phyloP scores from a whole-genome alignment of 441 rosid species.

The Erodium chrysanthum region DNA sequence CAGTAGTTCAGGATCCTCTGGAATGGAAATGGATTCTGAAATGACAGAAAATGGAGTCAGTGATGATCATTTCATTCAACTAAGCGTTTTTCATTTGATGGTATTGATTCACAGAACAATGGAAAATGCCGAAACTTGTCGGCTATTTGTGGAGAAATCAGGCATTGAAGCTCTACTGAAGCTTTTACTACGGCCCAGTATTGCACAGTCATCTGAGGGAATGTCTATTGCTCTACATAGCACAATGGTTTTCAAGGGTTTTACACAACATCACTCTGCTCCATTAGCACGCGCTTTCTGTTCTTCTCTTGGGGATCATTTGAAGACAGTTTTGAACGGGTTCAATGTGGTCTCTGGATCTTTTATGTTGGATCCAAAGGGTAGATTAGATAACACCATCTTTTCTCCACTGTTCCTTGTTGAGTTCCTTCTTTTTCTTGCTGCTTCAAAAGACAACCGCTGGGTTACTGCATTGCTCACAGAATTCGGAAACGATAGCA shows the following conservation, averaged over 20 bases:
- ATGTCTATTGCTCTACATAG: constrained; percentile 92
- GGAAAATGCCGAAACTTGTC: constrained; percentile 91
- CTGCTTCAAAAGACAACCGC: constrained; percentile 92
- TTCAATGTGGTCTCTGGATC: constrained; percentile 47
- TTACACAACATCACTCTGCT: constrained; percentile 88
- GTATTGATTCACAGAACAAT: constrained; percentile 89
- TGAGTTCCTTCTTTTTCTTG: constrained; percentile 91
- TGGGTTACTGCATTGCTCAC: constrained; percentile 89
- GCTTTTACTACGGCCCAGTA: constrained; percentile 73
- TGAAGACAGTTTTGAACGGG: constrained; percentile 59
- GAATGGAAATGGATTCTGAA: constrained; percentile 91
- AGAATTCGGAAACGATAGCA: constrained; percentile 76
- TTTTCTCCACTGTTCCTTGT: constrained; percentile 81
- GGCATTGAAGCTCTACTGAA: constrained; percentile 86
- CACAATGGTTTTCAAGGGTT: constrained; percentile 97
- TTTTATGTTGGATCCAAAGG: constrained; percentile 65
- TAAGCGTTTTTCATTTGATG: constrained; percentile 87
- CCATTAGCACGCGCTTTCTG: constrained; percentile 91
- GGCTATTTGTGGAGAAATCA: constrained; percentile 92
- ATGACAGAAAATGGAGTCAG: constrained; percentile 49
- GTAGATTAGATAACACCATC: constrained; percentile 43
- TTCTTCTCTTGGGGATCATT: constrained; percentile 62
- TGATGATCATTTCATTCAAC: constrained; percentile 80
- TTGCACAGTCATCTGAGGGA: constrained; percentile 94
- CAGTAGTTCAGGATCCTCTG: constrained; percentile 38